Evolutionary conservation across 2,329 filamentous ascomycete genomes (phyloP).

Genomic region (Arachnopeziza araneosa): DNA sequence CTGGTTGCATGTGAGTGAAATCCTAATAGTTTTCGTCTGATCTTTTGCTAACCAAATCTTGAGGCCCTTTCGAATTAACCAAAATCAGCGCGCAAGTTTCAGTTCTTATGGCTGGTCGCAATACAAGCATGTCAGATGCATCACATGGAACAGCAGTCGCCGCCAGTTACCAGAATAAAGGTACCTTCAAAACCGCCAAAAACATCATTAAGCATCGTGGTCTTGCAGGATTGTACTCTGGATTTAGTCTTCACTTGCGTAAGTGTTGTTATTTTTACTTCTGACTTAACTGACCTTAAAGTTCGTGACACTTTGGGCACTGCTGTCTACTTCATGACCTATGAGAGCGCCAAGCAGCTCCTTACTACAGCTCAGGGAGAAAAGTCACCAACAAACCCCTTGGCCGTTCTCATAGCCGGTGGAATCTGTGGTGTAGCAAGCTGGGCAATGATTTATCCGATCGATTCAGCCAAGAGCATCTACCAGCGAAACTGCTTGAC

Average conservation of each 20-base stretch:
- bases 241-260: constrained; percentile 74
- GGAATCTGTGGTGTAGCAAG: constrained; percentile 78
- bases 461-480: constrained; percentile 79
- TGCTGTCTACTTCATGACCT: constrained; percentile 82
- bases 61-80: constrained; percentile 80
- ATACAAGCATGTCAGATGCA: constrained; percentile 32
- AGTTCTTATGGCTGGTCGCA: constrained; percentile 62
- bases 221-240: constrained; percentile 69
- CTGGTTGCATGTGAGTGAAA: constrained; percentile 64
- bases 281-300: constrained; percentile 29
- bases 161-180: constrained; percentile 70
- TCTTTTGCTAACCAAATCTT: constrained; percentile 9
- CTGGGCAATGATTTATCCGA: constrained; percentile 60
- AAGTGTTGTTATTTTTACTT: constrained; percentile 33
- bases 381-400: constrained; percentile 68
- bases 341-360: constrained; percentile 80
- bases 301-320: constrained; percentile 81
- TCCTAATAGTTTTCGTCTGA: background rate
- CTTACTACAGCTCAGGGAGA: constrained; percentile 69
- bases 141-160: constrained; percentile 39
- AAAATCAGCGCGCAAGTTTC: constrained; percentile 84
- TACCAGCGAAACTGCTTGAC: constrained; percentile 79
- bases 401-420: constrained; percentile 72
- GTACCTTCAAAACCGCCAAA: constrained; percentile 68
- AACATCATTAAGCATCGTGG: constrained; percentile 74